phyloP scores from a whole-genome alignment of 106 monocot species.

The Ottelia alismoides region DNA sequence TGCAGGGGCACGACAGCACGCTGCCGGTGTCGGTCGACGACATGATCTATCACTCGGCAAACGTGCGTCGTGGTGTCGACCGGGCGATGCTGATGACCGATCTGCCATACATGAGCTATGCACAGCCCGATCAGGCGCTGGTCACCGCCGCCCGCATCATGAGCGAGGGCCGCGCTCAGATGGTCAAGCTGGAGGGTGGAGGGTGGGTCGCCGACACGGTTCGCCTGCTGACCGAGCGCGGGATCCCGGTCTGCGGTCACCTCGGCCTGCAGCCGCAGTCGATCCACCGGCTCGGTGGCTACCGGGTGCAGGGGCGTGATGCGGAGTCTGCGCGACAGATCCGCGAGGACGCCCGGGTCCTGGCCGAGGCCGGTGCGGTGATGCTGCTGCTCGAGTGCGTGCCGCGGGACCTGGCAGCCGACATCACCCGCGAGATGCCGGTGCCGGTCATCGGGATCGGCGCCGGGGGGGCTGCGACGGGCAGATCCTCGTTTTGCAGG shows the following conservation, averaged over 20 bases:
- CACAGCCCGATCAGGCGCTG: neutral
- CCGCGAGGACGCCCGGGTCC: neutral
- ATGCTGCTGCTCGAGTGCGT: neutral
- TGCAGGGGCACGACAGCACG: neutral
- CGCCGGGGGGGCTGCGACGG: slow-evolving; percentile 32
- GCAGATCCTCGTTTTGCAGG: neutral
- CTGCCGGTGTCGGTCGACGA: neutral
- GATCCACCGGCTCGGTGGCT: slow-evolving; percentile 6
- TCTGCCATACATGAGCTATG: neutral
- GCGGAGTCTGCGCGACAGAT: neutral
- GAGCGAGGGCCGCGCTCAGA: neutral
- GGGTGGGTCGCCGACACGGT: neutral
- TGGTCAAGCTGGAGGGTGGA: neutral
- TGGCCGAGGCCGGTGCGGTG: neutral
- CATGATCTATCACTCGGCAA: neutral
- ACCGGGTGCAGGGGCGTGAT: slow-evolving; percentile 35
- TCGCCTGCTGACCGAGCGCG: neutral
- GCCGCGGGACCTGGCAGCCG: neutral
- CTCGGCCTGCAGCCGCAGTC: neutral
- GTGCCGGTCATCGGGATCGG: slow-evolving; percentile 2
- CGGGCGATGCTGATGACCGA: neutral
- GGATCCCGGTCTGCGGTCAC: neutral
- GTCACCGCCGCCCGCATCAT: neutral
- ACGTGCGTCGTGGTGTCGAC: neutral
- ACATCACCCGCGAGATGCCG: neutral